phyloP scores from a whole-genome alignment of 768 basidiomycete genomes.

The Pluteus cervinus region DNA sequence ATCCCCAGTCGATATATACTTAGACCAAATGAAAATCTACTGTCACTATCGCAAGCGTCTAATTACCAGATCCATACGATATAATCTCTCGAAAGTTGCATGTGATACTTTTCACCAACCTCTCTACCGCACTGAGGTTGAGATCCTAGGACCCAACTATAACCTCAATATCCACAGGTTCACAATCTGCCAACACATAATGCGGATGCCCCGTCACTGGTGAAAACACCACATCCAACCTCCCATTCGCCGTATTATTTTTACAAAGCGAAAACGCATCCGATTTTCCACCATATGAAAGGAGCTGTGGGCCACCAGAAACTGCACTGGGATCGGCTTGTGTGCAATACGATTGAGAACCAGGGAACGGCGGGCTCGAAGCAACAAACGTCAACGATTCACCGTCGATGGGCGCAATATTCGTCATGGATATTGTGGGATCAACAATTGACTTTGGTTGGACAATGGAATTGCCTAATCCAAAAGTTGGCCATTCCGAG shows the following conservation, averaged over 20 bases:
- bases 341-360: slow-evolving; percentile 33
- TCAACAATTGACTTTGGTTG: slow-evolving; percentile 31
- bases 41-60: too few relatives aligned
- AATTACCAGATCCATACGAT: too few relatives aligned
- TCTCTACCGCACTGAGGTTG: too few relatives aligned
- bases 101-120: too few relatives aligned
- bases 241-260: slow-evolving; percentile 33
- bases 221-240: slow-evolving; percentile 35
- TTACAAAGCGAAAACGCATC: slow-evolving; percentile 38
- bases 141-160: too few relatives aligned
- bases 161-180: slow-evolving; percentile 32
- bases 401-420: slow-evolving; percentile 29
- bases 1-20: too few relatives aligned
- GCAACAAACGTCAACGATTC: slow-evolving; percentile 40
- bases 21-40: too few relatives aligned
- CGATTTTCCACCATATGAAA: slow-evolving; percentile 33
- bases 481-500: slow-evolving; percentile 35
- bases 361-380: slow-evolving; percentile 36
- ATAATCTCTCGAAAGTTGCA: too few relatives aligned
- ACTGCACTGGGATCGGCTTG: slow-evolving; percentile 21
- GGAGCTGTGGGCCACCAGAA: slow-evolving; percentile 21
- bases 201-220: slow-evolving; percentile 37
- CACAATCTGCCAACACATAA: slow-evolving; percentile 30
- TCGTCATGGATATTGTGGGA: slow-evolving; percentile 31
- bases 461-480: slow-evolving; percentile 33